Evolutionary conservation across 2,329 filamentous ascomycete species (phyloP).

Genomic region (Diaporthe citri): DNA sequence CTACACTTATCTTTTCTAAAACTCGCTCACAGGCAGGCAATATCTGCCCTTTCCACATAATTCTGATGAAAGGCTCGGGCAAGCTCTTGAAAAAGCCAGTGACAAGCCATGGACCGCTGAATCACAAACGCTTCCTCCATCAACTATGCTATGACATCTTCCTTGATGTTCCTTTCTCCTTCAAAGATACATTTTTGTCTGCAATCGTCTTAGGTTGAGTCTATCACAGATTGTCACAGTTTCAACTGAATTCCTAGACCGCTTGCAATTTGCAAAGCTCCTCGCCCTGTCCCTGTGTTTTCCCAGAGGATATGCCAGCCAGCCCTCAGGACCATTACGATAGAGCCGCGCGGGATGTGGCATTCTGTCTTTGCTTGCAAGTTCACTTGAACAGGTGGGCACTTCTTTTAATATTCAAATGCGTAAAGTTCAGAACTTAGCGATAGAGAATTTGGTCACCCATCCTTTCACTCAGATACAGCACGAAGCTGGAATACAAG

Average conservation of each 20-base stretch:
- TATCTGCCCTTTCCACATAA: neutral
- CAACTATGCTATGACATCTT: neutral
- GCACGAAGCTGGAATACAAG: neutral
- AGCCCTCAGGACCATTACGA: no score
- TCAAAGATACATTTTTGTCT: no score
- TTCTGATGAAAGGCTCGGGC: neutral
- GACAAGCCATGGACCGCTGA: neutral
- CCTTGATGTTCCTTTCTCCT: neutral
- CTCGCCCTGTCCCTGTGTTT: neutral
- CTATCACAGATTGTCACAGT: neutral
- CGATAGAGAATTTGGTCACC: neutral
- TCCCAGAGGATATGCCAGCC: neutral
- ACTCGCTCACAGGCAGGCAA: neutral
- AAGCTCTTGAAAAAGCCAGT: neutral
- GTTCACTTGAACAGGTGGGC: neutral
- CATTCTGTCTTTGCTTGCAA: no score
- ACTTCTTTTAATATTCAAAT: neutral
- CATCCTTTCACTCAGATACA: neutral
- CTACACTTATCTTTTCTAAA: neutral
- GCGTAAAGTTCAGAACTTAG: accelerated
- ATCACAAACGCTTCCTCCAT: neutral
- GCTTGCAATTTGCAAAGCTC: neutral
- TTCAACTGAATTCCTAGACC: neutral
- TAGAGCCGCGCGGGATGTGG: neutral
- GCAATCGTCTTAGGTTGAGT: neutral